Percentiles rank a stretch among this genome's conserved stretches.
Evolutionary conservation across 768 basidiomycete genomes (phyloP).

Genomic region (Hirschioporus abietinus): DNA sequence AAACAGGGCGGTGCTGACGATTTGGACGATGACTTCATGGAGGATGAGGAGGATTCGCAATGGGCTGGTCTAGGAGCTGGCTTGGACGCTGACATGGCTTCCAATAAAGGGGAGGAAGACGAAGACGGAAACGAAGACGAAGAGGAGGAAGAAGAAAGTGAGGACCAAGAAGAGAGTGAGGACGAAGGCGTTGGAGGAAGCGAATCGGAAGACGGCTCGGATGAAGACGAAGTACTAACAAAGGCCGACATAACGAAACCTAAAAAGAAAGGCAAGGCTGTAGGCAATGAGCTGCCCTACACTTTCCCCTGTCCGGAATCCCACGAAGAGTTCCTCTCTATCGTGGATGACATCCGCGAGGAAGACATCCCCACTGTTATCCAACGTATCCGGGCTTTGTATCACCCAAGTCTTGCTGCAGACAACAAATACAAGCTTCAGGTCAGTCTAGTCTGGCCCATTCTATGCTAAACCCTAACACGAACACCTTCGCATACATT

Average conservation of each 20-base stretch:
- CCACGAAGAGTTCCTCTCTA: conserved; percentile 87
- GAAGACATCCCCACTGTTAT: conserved; percentile 74
- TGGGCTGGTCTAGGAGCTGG: conserved; percentile 30
- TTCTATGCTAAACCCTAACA: conserved; percentile 1
- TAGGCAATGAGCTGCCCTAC: conserved; percentile 72
- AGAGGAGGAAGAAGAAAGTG: conserved; percentile 20
- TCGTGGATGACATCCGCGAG: conserved; percentile 66
- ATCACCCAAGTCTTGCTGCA: conserved; percentile 87
- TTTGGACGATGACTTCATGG: conserved; percentile 78
- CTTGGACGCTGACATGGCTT: conserved; percentile 26
- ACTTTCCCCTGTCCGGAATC: conserved; percentile 85
- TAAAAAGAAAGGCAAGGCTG: conserved; percentile 23
- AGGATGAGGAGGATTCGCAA: conserved; percentile 27
- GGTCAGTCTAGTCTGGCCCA: conserved; percentile 39
- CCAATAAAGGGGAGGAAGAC: conserved; percentile 34
- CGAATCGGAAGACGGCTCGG: conserved; percentile 30
- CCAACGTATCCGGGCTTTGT: conserved; percentile 83
- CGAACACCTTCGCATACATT: conserved; percentile 7
- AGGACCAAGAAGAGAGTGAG: conserved; percentile 28
- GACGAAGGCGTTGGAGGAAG: conserved; percentile 30
- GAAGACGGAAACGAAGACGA: conserved; percentile 27
- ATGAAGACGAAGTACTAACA: conserved; percentile 26
- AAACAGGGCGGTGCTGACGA: conserved; percentile 70
- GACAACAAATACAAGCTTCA: conserved; percentile 92
- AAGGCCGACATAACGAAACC: conserved; percentile 21